These are phyloP conservation scores for Jackrogersella multiformis DNA, from an alignment of 495 filamentous ascomycete species.

Conservation along the genomic window DNA sequence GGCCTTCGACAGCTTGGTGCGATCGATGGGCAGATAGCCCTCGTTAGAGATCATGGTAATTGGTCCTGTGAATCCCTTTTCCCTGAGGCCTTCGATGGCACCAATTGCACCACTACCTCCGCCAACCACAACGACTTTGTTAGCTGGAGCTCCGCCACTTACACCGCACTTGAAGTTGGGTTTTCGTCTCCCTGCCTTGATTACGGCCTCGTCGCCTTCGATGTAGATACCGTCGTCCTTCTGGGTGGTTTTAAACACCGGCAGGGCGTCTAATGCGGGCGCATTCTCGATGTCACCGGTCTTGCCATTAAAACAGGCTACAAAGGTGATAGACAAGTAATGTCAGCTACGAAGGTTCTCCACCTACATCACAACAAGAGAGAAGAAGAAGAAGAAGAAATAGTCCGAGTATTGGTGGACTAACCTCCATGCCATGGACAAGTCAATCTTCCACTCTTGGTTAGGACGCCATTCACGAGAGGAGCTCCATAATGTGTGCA, in stretches of 20 bases:
- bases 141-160: slow-evolving; percentile 60
- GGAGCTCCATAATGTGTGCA: slow-evolving; percentile 96
- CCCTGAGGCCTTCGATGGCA: slow-evolving; percentile 80
- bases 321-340: slow-evolving; percentile 19
- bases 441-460: slow-evolving; percentile 81
- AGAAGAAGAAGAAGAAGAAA: neutral
- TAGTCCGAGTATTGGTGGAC: slow-evolving; percentile 30
- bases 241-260: slow-evolving; percentile 80
- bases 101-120: slow-evolving; percentile 88
- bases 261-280: slow-evolving; percentile 82
- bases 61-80: slow-evolving; percentile 78
- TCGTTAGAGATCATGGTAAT: slow-evolving; percentile 89
- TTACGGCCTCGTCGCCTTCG: slow-evolving; percentile 77
- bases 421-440: slow-evolving; percentile 96
- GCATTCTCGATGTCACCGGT: slow-evolving; percentile 97
- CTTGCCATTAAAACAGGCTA: slow-evolving; percentile 88
- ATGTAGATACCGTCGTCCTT: slow-evolving; percentile 87
- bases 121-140: slow-evolving; percentile 87
- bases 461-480: slow-evolving; percentile 81
- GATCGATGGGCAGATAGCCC: slow-evolving; percentile 85
- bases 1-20: slow-evolving; percentile 95
- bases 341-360: slow-evolving; percentile 15
- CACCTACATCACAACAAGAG: neutral
- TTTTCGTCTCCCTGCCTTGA: slow-evolving; percentile 77
- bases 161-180: slow-evolving; percentile 75